Conservation (phyloP, 208 protist species). For the Crithidia sp. region DNA sequence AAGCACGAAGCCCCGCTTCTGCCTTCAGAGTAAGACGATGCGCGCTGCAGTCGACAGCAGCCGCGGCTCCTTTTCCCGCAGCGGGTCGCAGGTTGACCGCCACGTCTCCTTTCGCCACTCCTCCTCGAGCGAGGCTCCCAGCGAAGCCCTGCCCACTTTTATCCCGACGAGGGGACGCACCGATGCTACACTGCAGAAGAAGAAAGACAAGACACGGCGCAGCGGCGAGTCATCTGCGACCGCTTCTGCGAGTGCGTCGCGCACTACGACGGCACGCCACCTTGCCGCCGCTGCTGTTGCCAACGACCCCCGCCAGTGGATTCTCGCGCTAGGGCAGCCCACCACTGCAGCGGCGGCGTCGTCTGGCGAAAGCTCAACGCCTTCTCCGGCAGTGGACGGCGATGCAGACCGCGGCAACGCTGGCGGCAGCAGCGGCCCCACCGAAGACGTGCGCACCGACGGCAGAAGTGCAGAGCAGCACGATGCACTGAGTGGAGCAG, state of each 20-base stretch:
- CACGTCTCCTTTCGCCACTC: constrained; percentile 6
- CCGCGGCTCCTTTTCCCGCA: background rate
- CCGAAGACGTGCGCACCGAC: background rate
- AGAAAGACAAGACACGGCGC: no score
- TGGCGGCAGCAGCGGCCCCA: background rate
- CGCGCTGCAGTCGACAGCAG: background rate
- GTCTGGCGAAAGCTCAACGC: background rate
- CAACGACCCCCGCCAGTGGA: constrained; percentile 39
- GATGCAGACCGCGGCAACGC: background rate
- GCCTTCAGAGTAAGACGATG: background rate
- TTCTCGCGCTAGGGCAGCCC: constrained; percentile 37
- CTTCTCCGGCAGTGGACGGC: background rate
- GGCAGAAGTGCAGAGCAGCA: background rate
- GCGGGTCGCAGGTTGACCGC: background rate
- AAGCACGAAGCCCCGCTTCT: no score
- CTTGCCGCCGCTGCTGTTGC: background rate
- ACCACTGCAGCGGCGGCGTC: background rate
- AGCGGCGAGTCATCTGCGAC: no score
- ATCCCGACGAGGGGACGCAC: background rate
- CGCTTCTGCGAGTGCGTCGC: background rate
- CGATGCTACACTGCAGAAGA: background rate
- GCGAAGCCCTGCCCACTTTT: background rate
- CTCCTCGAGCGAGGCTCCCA: constrained; percentile 1
- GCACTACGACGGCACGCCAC: constrained; percentile 7
- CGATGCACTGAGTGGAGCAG: background rate